Evolutionary conservation across 2,329 filamentous ascomycete genomes (phyloP), one percentile per base, ranked within the genome.

Genomic region (Phyllosticta citriasiana): DNA sequence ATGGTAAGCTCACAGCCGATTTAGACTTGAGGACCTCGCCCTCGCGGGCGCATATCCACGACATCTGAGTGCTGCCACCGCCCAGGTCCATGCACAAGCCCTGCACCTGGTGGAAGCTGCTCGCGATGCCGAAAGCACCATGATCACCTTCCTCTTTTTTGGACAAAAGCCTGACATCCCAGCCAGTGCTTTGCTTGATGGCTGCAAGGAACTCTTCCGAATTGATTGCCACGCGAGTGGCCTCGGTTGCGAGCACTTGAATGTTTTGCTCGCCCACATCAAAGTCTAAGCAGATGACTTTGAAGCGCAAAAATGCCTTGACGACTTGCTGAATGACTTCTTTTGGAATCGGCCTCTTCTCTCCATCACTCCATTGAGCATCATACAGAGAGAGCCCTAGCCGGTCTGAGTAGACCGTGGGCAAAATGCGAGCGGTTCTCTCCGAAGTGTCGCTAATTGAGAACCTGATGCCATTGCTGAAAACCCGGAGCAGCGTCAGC

Each of bases 381-480:
- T 96, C 91, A 74, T 94, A 96, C 10, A 97, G 82, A 1, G 91
- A 96, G 62, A 97, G 94, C 24, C 81, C 83, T 9, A 85, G 87
- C 5, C 92, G 86, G 67, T 91, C 85, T 67, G 88, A 84, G 74
- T 90, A 95, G 61, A 96, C 68, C 26, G 88, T 92, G 19, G 82
- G 85, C 52, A 96, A 80, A 25, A 91, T 84, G 25, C 91, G 87
- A 25, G 88, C 81, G 50, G 79, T 83, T 3, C 85, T 83, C 24
- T 88, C 86, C 3, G 85, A 82, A n/a, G 95, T 80, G 66, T 91
- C 86, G 8, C 91, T 89, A 68, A 96, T 90, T 53, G 90, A 93
- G 79, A 96, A 96, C 60, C 92, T 89, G 68, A 96, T 93, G 68
- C 91, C 92, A 78, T 96, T 97, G 78, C 91, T 90, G 62, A 16